These are phyloP conservation scores for Rhizopogon vesiculosus DNA, from an alignment of 768 basidiomycete genomes.

Conservation along the genomic window DNA sequence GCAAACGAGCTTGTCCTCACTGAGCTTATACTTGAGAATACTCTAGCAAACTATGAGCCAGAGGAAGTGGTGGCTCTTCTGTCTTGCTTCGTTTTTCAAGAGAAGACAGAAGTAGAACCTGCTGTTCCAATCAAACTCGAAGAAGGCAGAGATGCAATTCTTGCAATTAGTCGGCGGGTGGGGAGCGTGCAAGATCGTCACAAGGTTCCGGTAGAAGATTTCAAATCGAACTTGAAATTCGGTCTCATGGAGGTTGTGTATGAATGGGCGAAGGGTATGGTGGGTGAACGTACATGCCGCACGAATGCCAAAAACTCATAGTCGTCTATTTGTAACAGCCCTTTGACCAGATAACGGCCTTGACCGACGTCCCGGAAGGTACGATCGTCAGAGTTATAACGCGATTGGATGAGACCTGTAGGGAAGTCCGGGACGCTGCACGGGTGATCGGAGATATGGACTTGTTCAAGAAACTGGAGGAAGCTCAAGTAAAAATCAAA, in stretches of 20 bases:
- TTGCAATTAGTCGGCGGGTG: constrained; percentile 74
- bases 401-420: constrained; percentile 92
- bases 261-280: constrained; percentile 99
- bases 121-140: constrained; percentile 73
- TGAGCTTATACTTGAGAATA: constrained; percentile 95
- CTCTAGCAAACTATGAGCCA: constrained; percentile 83
- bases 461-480: constrained; percentile 97
- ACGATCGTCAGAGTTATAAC: constrained; percentile 97
- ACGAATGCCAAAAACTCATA: background rate
- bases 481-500: constrained; percentile 89
- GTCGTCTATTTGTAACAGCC: constrained; percentile 49
- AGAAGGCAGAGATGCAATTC: constrained; percentile 74
- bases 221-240: constrained; percentile 76
- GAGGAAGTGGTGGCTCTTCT: constrained; percentile 95
- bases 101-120: constrained; percentile 92
- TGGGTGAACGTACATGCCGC: constrained; percentile 30
- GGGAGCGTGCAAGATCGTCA: constrained; percentile 74
- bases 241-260: constrained; percentile 96
- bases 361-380: constrained; percentile 95
- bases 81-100: constrained; percentile 97
- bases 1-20: constrained; percentile 96
- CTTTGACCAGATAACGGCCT: constrained; percentile 86
- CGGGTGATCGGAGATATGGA: constrained; percentile 96
- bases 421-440: constrained; percentile 95
- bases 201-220: constrained; percentile 76